These are phyloP conservation scores for Tylopilus rubrobrunneus DNA, from an alignment of 768 basidiomycete genomes.

Conservation along the genomic window DNA sequence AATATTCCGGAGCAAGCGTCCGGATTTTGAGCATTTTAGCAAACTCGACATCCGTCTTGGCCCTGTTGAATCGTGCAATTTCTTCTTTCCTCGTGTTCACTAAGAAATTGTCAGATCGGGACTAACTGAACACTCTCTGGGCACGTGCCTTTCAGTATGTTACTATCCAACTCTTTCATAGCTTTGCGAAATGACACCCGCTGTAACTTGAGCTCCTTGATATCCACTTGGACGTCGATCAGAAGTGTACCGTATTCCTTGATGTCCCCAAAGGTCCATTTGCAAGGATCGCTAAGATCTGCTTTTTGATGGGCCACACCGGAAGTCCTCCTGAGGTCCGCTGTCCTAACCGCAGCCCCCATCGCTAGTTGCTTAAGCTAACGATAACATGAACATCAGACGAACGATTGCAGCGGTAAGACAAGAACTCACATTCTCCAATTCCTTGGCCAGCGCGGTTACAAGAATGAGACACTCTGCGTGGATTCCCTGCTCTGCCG, in stretches of 20 bases:
- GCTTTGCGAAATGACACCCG: conserved; percentile 37
- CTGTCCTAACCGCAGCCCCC: conserved; percentile 33
- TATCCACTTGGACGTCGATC: conserved; percentile 43
- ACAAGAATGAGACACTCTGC: conserved; percentile 57
- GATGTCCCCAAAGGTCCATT: conserved; percentile 55
- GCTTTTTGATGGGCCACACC: conserved; percentile 37
- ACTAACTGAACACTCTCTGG: not conserved
- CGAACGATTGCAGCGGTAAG: not conserved
- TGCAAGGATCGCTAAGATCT: conserved; percentile 45
- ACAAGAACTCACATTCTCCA: conserved; percentile 50
- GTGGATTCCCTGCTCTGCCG: conserved; percentile 61
- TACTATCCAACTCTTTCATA: conserved; percentile 57
- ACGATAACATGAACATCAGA: not conserved
- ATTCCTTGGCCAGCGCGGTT: conserved; percentile 43
- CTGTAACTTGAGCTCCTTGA: conserved; percentile 44
- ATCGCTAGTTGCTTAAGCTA: conserved; percentile 47
- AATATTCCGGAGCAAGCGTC: conserved; percentile 85
- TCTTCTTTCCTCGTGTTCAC: conserved; percentile 83
- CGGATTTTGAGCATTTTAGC: conserved; percentile 67
- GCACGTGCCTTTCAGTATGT: conserved; percentile 60
- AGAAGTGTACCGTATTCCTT: conserved; percentile 42
- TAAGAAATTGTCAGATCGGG: conserved; percentile 28
- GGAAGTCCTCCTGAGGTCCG: conserved; percentile 34
- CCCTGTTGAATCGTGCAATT: conserved; percentile 72
- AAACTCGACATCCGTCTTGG: conserved; percentile 76